These are phyloP conservation scores for Beauveria sp. DNA, from an alignment of 2,329 filamentous ascomycete species.

Conservation along the genomic window DNA sequence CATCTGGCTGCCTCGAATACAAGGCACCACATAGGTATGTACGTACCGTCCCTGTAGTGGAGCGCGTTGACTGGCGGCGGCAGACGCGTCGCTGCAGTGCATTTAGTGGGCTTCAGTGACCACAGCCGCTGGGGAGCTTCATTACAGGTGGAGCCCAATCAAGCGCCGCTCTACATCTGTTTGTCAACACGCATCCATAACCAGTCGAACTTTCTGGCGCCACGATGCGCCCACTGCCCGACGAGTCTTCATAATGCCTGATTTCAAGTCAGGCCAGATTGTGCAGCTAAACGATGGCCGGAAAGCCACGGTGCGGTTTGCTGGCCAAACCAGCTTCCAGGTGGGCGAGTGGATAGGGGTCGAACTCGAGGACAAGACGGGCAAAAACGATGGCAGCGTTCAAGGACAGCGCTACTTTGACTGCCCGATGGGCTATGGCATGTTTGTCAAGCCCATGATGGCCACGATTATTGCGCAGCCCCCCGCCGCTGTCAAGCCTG, in stretches of 20 bases:
- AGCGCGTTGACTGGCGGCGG: background rate
- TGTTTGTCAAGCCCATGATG: slow-evolving; percentile 75
- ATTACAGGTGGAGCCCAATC: background rate
- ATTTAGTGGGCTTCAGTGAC: background rate
- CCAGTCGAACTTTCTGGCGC: slow-evolving; percentile 1
- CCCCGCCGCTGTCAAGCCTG: slow-evolving; percentile 29
- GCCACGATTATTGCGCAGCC: slow-evolving; percentile 52
- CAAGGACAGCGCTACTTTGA: slow-evolving; percentile 84
- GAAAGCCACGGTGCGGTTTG: slow-evolving; percentile 69
- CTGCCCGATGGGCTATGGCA: slow-evolving; percentile 65
- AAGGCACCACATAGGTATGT: background rate
- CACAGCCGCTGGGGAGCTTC: background rate
- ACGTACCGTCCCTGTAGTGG: background rate
- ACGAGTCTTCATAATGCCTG: slow-evolving; percentile 39
- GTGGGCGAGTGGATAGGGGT: slow-evolving; percentile 83
- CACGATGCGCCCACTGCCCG: slow-evolving; percentile 26
- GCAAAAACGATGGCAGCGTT: slow-evolving; percentile 92
- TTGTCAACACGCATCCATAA: background rate
- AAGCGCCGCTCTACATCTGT: background rate
- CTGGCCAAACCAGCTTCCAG: slow-evolving; percentile 73
- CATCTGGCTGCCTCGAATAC: background rate
- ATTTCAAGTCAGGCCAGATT: slow-evolving; percentile 60
- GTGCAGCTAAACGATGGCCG: slow-evolving; percentile 74
- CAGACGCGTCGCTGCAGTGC: background rate
- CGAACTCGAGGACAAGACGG: slow-evolving; percentile 71